Conservation (phyloP, 2,329 filamentous ascomycete genomes). For the Chrysoporthe austroafricana region DNA sequence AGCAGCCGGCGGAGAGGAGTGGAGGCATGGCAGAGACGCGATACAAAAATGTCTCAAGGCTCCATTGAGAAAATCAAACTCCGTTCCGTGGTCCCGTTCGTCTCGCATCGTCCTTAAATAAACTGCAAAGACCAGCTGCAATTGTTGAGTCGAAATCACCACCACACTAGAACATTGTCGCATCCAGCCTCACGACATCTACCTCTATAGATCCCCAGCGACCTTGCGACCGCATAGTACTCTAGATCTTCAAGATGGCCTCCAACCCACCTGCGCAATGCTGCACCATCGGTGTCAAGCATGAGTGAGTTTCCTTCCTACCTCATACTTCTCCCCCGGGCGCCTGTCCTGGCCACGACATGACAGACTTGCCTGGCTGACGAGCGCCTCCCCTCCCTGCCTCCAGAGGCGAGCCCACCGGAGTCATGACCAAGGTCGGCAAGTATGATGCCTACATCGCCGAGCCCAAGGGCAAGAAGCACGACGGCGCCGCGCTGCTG, state of each 20-base stretch:
- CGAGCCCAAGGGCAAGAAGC: slow-evolving; percentile 45
- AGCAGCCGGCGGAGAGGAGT: slow-evolving; percentile 3
- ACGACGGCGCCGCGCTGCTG: slow-evolving; percentile 49
- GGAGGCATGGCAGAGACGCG: background rate
- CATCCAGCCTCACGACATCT: background rate
- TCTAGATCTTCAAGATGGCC: slow-evolving; percentile 47
- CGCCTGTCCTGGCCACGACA: background rate
- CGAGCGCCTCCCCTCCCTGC: background rate
- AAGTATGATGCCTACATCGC: slow-evolving; percentile 56
- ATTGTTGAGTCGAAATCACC: background rate
- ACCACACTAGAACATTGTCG: background rate
- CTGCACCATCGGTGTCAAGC: slow-evolving; percentile 56
- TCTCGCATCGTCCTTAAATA: background rate
- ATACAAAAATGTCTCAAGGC: background rate
- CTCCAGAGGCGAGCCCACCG: slow-evolving; percentile 52
- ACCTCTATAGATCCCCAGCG: background rate
- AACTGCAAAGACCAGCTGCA: background rate
- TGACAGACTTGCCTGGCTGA: background rate
- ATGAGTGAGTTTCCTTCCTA: slow-evolving; percentile 49
- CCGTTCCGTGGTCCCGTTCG: no score
- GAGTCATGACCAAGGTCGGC: slow-evolving; percentile 51
- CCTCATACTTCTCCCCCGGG: background rate
- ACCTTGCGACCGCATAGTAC: background rate
- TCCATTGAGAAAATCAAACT: background rate
- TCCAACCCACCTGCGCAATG: slow-evolving; percentile 57